phyloP scores from a whole-genome alignment of 495 filamentous ascomycete species.

The Xylaria curta region DNA sequence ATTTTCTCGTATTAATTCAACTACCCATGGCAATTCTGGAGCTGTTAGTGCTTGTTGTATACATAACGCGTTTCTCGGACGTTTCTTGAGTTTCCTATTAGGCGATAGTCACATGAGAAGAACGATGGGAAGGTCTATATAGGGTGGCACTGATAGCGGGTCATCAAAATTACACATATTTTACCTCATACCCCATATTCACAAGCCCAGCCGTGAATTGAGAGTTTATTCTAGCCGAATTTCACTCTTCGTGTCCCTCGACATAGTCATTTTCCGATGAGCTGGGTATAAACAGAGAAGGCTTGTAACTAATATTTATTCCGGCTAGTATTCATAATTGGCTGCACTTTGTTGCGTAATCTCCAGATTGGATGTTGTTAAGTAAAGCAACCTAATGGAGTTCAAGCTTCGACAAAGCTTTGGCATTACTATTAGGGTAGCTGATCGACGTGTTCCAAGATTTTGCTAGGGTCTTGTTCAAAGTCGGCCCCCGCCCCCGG shows the following conservation, averaged over 20 bases:
- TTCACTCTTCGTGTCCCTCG: background rate
- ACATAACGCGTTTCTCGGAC: background rate
- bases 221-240: background rate
- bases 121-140: background rate
- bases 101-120: background rate
- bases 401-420: background rate
- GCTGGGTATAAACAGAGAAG: background rate
- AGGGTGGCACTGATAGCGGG: constrained; percentile 1
- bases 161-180: background rate
- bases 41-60: background rate
- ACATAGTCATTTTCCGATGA: background rate
- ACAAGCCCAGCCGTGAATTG: background rate
- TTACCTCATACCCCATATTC: constrained; percentile 11
- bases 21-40: background rate
- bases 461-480: background rate
- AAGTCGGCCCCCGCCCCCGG: background rate
- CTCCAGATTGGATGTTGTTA: too few species aligned
- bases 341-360: background rate
- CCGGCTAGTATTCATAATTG: background rate
- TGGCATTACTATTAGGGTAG: background rate
- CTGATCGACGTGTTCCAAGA: background rate
- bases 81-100: constrained; percentile 1
- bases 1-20: too few species aligned
- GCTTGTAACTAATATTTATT: background rate
- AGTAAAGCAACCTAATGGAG: background rate